Evolutionary conservation across 2,329 filamentous ascomycete species (phyloP).

Genomic region (Exophiala bonariae): DNA sequence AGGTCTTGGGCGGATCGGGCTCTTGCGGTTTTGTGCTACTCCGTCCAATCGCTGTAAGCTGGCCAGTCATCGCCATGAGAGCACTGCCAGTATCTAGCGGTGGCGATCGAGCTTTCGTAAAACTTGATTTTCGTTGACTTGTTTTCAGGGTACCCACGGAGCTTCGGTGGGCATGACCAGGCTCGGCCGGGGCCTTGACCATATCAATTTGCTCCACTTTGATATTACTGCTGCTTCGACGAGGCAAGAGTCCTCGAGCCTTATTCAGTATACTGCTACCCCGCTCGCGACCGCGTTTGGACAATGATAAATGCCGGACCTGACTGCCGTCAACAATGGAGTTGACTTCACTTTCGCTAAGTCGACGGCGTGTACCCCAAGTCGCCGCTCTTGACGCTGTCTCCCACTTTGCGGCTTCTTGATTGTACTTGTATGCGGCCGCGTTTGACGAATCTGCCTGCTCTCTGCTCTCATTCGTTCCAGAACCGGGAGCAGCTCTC

Average conservation of each 20-base stretch:
- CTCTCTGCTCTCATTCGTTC: slow-evolving; percentile 28
- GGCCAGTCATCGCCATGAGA: slow-evolving; percentile 46
- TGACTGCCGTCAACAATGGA: slow-evolving; percentile 43
- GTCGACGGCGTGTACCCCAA: slow-evolving; percentile 49
- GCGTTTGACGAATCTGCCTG: slow-evolving; percentile 56
- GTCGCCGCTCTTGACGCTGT: slow-evolving; percentile 56
- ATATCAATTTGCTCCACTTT: slow-evolving; percentile 37
- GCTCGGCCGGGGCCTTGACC: slow-evolving; percentile 1
- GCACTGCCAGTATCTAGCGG: slow-evolving; percentile 41
- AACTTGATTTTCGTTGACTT: slow-evolving; percentile 39
- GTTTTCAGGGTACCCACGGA: slow-evolving; percentile 29
- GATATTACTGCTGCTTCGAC: slow-evolving; percentile 45
- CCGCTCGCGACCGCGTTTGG: slow-evolving; percentile 40
- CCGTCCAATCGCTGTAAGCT: slow-evolving; percentile 46
- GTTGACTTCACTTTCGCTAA: slow-evolving; percentile 53
- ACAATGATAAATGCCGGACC: slow-evolving; percentile 41
- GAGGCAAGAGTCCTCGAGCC: slow-evolving; percentile 37
- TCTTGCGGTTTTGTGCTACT: slow-evolving; percentile 62
- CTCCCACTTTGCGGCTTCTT: slow-evolving; percentile 53
- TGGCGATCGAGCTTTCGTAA: slow-evolving; percentile 40
- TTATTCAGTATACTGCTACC: slow-evolving; percentile 44
- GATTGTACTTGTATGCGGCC: slow-evolving; percentile 55
- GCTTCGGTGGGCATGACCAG: slow-evolving; percentile 26
- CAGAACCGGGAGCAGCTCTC: slow-evolving; percentile 35
- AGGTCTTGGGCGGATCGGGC: slow-evolving; percentile 35